These are phyloP conservation scores for Pluteus cervinus DNA, from an alignment of 768 basidiomycete genomes.

Conservation along the genomic window DNA sequence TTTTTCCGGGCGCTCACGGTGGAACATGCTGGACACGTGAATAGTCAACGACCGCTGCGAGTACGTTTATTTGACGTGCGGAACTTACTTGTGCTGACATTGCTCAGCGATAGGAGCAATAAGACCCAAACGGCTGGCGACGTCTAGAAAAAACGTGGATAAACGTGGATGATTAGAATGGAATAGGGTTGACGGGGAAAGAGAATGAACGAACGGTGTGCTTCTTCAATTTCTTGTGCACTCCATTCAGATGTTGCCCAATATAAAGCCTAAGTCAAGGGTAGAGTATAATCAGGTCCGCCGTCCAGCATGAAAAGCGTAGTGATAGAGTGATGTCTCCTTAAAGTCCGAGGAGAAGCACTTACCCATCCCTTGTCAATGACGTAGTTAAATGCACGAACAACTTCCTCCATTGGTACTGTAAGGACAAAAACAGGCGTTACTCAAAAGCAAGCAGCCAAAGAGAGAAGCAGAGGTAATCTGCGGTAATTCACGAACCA, in stretches of 20 bases:
- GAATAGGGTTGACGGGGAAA: neutral
- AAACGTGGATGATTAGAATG: too few relatives aligned
- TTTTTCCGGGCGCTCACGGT: constrained; percentile 75
- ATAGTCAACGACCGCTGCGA: neutral
- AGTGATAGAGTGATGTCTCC: too few relatives aligned
- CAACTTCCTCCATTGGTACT: constrained; percentile 72
- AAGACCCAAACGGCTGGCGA: constrained; percentile 62
- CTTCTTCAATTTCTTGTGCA: constrained; percentile 63
- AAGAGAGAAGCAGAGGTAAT: neutral
- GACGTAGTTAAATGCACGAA: constrained; percentile 75
- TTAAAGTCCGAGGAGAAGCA: neutral
- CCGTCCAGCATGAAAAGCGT: too few relatives aligned
- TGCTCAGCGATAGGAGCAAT: constrained; percentile 73
- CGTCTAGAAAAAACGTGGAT: constrained; percentile 40
- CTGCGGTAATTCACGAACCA: constrained; percentile 24
- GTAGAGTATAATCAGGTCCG: neutral
- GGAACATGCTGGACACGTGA: constrained; percentile 51
- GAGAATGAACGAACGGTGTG: constrained; percentile 33
- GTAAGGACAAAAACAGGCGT: neutral
- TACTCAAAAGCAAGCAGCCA: neutral
- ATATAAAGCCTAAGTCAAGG: constrained; percentile 43
- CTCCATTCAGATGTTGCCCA: constrained; percentile 82
- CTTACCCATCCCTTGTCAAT: constrained; percentile 66
- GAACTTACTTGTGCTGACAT: constrained; percentile 58
- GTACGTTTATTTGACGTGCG: too few relatives aligned